These are phyloP conservation scores for Penicillium longicatenatum DNA, from an alignment of 495 filamentous ascomycete genomes.

Conservation along the genomic window DNA sequence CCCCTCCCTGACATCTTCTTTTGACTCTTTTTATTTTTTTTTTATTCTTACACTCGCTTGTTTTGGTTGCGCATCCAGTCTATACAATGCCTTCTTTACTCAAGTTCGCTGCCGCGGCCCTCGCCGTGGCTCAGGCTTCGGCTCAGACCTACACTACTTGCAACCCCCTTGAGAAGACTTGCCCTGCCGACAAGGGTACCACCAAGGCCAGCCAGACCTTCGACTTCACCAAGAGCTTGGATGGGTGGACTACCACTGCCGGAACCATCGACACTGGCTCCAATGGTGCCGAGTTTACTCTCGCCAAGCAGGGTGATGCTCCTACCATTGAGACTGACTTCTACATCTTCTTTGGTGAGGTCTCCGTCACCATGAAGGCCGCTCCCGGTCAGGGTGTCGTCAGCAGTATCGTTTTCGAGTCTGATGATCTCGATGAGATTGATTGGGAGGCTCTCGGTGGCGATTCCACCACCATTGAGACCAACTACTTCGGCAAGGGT, in stretches of 20 bases:
- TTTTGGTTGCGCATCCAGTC: not conserved
- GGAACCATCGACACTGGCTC: constrained; percentile 51
- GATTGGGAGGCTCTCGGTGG: constrained; percentile 73
- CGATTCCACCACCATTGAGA: constrained; percentile 69
- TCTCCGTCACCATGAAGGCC: constrained; percentile 72
- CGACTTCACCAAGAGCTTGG: constrained; percentile 8
- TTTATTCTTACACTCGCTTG: constrained; percentile 2
- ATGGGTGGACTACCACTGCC: constrained; percentile 62
- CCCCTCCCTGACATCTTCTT: not conserved
- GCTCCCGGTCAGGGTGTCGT: constrained; percentile 75
- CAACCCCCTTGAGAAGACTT: constrained; percentile 41
- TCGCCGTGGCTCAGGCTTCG: constrained; percentile 38
- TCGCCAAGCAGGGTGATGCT: constrained; percentile 68
- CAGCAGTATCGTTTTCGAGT: constrained; percentile 80
- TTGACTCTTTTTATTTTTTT: not conserved
- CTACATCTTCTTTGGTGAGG: constrained; percentile 31
- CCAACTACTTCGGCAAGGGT: constrained; percentile 96
- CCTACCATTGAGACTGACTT: constrained; percentile 61
- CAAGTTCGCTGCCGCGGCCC: constrained; percentile 38
- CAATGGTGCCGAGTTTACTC: constrained; percentile 68
- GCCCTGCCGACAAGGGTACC: constrained; percentile 14
- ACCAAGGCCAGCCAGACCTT: constrained; percentile 18
- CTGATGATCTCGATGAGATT: constrained; percentile 92
- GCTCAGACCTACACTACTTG: constrained; percentile 53
- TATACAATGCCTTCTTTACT: constrained; percentile 33